Evolutionary conservation across 495 filamentous ascomycete species (phyloP), one percentile per base, ranked within the genome.

Genomic region (Daldinia decipiens): DNA sequence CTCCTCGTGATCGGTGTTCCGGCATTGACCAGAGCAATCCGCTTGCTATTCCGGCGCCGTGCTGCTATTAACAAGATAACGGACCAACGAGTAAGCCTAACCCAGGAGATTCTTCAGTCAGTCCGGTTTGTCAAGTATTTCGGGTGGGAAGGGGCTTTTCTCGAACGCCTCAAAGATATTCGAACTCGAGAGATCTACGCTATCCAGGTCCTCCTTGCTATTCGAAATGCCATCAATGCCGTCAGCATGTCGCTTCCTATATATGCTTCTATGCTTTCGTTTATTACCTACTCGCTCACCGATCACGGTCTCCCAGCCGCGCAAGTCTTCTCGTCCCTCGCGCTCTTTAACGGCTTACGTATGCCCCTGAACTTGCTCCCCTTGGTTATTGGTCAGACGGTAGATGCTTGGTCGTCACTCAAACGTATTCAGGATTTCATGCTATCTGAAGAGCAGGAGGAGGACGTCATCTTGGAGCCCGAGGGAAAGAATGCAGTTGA

Each of bases 51-150:
- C 73, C 79, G 69, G 6, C 87, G 92, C 27, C 86, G 95, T 73
- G 86, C 86, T 72, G 84, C 78, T 36, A 97, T 97, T 82, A 97
- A 97, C 82, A 93, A 93, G 74, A 87, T 97, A 65, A 98, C 95
- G 5, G 95, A 98, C 78, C 91, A 93, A 78, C 86, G 95, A 45
- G 94, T 98, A 6, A 90, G 90, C 52, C 82, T 98, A 38, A 98
- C 94, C 0, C 95, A 98, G 75, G 95, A 98, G 74, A 96, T 98
- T 36, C 77, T 98, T 21, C 90, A 93, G 65, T 91, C 91, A 1
- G 94, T 97, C 51, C 87, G 93, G 17, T 98, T 98, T 73, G 94
- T 98, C 77, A 98, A 98, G 78, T 97, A 87, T 79, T 98, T 97
- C 76, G 95, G 92, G 7, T 98, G 95, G 95, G 95, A 98, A 74